Evolutionary conservation across 2,329 filamentous ascomycete species (phyloP).

Genomic region (Lizonia empirigonia): DNA sequence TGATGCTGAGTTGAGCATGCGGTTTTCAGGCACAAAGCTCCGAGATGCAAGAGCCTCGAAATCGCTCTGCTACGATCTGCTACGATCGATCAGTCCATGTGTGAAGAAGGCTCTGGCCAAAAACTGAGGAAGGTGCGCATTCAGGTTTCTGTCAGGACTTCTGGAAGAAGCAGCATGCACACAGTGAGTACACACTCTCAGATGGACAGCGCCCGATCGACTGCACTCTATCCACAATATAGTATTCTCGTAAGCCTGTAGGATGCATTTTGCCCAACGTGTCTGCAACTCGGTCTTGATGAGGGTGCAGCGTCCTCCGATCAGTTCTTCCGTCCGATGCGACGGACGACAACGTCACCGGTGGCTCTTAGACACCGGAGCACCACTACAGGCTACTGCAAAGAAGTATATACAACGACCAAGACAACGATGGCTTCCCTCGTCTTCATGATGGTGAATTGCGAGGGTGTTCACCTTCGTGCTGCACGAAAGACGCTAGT

Average conservation of each 20-base stretch:
- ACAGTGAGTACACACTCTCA: not conserved
- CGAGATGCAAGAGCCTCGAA: too few relatives aligned
- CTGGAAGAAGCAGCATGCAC: not conserved
- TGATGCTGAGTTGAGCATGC: too few relatives aligned
- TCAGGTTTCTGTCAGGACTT: not conserved
- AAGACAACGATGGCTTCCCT: constrained; percentile 12
- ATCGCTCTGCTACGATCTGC: too few relatives aligned
- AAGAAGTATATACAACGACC: not conserved
- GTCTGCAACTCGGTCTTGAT: not conserved
- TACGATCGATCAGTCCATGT: not conserved
- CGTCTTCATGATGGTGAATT: not conserved
- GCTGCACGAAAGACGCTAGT: constrained; percentile 34
- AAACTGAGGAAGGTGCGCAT: not conserved
- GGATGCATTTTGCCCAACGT: not conserved
- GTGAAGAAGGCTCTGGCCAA: not conserved
- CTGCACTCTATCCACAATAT: not conserved
- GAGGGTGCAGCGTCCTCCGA: not conserved
- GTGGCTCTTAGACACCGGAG: constrained; percentile 4
- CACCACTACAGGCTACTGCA: constrained; percentile 9
- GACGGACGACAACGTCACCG: constrained; percentile 10
- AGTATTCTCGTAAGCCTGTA: not conserved
- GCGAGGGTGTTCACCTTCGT: constrained; percentile 10
- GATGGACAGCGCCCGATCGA: not conserved
- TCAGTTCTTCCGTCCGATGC: constrained; percentile 8
- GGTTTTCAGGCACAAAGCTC: too few relatives aligned